phyloP scores from a whole-genome alignment of 495 filamentous ascomycete species.

The Tuber indicum region DNA sequence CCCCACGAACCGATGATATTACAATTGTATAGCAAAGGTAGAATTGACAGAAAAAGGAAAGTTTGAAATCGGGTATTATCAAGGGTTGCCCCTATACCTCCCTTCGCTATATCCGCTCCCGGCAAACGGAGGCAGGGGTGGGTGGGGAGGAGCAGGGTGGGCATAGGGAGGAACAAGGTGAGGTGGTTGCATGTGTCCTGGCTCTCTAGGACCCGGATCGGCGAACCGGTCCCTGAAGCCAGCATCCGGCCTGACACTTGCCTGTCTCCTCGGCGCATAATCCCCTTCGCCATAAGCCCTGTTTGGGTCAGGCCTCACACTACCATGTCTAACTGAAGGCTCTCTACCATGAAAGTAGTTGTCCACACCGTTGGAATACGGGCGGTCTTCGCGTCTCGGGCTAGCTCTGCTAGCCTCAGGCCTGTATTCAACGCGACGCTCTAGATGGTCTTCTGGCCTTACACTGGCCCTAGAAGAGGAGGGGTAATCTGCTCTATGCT shows the following conservation, averaged over 20 bases:
- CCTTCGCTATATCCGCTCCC: slow-evolving; percentile 25
- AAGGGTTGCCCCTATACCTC: slow-evolving; percentile 29
- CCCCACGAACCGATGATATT: background rate
- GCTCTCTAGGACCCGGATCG: slow-evolving; percentile 26
- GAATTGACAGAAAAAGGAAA: slow-evolving; percentile 9
- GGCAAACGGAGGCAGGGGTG: background rate
- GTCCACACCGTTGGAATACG: slow-evolving; percentile 1
- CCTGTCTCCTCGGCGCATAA: slow-evolving; percentile 14
- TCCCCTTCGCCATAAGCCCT: slow-evolving; percentile 30
- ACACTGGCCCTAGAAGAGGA: slow-evolving; percentile 32
- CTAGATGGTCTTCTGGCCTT: slow-evolving; percentile 44
- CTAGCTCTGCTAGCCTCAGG: slow-evolving; percentile 34
- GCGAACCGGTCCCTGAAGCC: slow-evolving; percentile 31
- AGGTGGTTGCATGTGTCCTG: slow-evolving; percentile 29
- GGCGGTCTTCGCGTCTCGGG: slow-evolving; percentile 17
- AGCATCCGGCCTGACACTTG: slow-evolving; percentile 21
- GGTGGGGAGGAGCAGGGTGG: background rate
- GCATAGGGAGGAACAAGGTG: slow-evolving; percentile 12
- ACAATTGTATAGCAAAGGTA: background rate
- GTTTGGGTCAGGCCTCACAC: slow-evolving; percentile 40
- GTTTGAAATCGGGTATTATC: slow-evolving; percentile 6
- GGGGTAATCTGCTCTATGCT: slow-evolving; percentile 33
- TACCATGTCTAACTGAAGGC: slow-evolving; percentile 42
- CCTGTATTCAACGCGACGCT: slow-evolving; percentile 38
- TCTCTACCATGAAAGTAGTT: slow-evolving; percentile 3